These are phyloP conservation scores for Fusarium concolor DNA, from an alignment of 2,329 filamentous ascomycete species.

Conservation along the genomic window DNA sequence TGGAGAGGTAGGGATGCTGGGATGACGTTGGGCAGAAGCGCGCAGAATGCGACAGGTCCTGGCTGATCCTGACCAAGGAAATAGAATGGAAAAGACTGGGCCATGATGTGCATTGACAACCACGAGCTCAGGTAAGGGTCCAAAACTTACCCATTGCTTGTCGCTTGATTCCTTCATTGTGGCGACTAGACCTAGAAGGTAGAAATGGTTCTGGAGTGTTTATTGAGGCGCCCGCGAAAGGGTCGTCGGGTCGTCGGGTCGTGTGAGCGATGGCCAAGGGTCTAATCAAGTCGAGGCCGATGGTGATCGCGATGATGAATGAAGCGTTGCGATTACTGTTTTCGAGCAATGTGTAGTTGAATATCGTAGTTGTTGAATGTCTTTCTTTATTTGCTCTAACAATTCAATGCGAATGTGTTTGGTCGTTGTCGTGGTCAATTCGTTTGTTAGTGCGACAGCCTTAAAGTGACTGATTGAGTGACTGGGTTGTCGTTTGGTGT, in stretches of 20 bases:
- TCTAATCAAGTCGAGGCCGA: background rate
- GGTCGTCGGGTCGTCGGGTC: background rate
- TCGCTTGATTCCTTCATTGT: conserved; percentile 50
- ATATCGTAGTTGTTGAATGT: background rate
- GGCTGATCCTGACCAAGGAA: conserved; percentile 9
- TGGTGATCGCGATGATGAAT: background rate
- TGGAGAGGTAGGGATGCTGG: background rate
- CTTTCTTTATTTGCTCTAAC: background rate
- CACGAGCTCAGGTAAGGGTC: conserved; percentile 26
- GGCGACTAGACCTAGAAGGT: conserved; percentile 8
- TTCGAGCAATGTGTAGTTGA: background rate
- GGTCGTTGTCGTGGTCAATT: background rate
- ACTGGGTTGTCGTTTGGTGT: background rate
- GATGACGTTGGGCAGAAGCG: conserved; percentile 42
- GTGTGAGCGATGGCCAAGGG: background rate
- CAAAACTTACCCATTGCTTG: conserved; percentile 62
- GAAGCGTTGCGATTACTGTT: background rate
- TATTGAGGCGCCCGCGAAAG: background rate
- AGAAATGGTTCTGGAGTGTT: background rate
- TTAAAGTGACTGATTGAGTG: background rate
- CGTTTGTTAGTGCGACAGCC: conserved; percentile 1
- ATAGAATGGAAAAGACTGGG: conserved; percentile 28
- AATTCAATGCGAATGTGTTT: background rate
- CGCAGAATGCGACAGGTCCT: conserved; percentile 9
- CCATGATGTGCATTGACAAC: conserved; percentile 17